Conservation (phyloP, 352 stramenopile species). For the Phytophthora aleatoria region DNA sequence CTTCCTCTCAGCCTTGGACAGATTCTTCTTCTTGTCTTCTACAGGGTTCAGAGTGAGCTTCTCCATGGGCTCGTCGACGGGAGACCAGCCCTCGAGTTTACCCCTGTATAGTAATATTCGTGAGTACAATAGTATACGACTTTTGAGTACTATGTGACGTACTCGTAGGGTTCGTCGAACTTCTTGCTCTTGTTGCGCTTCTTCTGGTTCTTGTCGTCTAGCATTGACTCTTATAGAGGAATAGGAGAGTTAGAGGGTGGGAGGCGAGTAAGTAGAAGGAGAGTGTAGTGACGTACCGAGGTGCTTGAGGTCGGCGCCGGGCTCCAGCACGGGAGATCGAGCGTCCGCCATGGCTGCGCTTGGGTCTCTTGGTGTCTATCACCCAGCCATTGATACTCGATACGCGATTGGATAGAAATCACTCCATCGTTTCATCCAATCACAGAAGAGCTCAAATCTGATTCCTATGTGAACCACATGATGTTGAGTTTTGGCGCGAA, state of each 20-base stretch:
- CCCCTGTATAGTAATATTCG: slow-evolving; percentile 37
- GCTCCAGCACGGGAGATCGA: slow-evolving; percentile 49
- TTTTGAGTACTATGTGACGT: background rate
- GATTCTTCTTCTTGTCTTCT: slow-evolving; percentile 43
- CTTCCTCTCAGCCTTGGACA: slow-evolving; percentile 74
- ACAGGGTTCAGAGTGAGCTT: slow-evolving; percentile 46
- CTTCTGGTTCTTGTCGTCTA: slow-evolving; percentile 43
- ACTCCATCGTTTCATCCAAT: background rate
- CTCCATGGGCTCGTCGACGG: slow-evolving; percentile 59
- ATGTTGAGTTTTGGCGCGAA: slow-evolving; percentile 19
- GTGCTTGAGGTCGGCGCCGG: slow-evolving; percentile 48
- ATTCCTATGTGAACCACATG: slow-evolving; percentile 5
- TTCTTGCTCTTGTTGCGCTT: slow-evolving; percentile 35
- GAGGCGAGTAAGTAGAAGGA: background rate
- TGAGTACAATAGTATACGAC: slow-evolving; percentile 5
- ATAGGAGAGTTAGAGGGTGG: background rate
- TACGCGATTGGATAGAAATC: background rate
- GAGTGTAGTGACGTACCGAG: slow-evolving; percentile 37
- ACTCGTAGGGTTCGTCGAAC: slow-evolving; percentile 39
- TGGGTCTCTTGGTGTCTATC: slow-evolving; percentile 3
- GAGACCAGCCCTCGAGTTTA: slow-evolving; percentile 69
- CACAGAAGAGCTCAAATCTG: background rate
- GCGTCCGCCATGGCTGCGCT: slow-evolving; percentile 41
- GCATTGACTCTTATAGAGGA: slow-evolving; percentile 29
- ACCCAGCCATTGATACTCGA: background rate